A percentile compares a stretch with the other conserved stretches of the same genome.
These are phyloP conservation scores for Colletotrichum liriopes DNA, from an alignment of 2,329 filamentous ascomycete species.

Conservation along the genomic window DNA sequence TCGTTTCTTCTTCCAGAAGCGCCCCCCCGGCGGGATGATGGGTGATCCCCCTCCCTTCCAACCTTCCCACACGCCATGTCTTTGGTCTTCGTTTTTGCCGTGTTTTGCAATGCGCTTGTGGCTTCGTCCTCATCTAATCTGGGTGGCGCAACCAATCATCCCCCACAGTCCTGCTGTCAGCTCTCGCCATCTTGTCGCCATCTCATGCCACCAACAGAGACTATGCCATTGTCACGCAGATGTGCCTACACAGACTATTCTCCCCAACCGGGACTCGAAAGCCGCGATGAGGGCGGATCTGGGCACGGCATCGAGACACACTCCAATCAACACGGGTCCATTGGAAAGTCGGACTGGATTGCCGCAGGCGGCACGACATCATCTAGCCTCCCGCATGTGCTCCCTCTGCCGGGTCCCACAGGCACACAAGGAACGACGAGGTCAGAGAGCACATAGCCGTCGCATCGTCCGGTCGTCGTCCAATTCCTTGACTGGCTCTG, in stretches of 20 bases:
- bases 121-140: slow-evolving; percentile 34
- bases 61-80: slow-evolving; percentile 34
- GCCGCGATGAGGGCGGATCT: slow-evolving; percentile 18
- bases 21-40: slow-evolving; percentile 26
- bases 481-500: slow-evolving; percentile 32
- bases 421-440: slow-evolving; percentile 26
- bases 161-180: slow-evolving; percentile 27
- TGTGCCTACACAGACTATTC: not conserved
- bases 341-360: slow-evolving; percentile 33
- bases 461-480: slow-evolving; percentile 34
- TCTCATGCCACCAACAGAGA: slow-evolving; percentile 24
- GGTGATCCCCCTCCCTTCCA: slow-evolving; percentile 35
- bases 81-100: slow-evolving; percentile 28
- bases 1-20: slow-evolving; percentile 33
- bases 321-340: slow-evolving; percentile 21
- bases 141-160: slow-evolving; percentile 30
- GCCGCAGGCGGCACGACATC: slow-evolving; percentile 32
- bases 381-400: slow-evolving; percentile 25
- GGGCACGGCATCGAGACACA: slow-evolving; percentile 16
- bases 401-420: slow-evolving; percentile 31
- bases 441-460: slow-evolving; percentile 37
- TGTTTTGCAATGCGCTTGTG: slow-evolving; percentile 35
- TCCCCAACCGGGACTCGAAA: not conserved
- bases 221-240: slow-evolving; percentile 4
- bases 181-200: slow-evolving; percentile 25